Evolutionary conservation across 2,329 filamentous ascomycete genomes (phyloP), one percentile per base, ranked within the genome.

Genomic region (Penicillium janthinellum): DNA sequence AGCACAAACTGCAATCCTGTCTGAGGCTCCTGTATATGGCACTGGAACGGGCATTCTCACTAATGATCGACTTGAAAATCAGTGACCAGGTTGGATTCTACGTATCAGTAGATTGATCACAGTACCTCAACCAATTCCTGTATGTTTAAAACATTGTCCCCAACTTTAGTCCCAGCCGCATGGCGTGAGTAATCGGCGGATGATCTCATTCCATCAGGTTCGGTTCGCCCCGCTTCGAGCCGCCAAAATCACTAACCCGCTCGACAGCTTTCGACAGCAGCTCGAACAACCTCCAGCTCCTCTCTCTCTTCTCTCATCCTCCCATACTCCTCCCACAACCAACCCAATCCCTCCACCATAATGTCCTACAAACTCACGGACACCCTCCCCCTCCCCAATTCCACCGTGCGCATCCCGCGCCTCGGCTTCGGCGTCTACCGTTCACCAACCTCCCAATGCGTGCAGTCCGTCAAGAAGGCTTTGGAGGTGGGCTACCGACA

Each of bases 401-500:
- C 80, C 53, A 66, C 73, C 37, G 74, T 81, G 64, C 77, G 77
- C 56, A 88, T 91, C 17, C 89, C 90, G 25, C 82, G 81, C 31
- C 81, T 92, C 10, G 89, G 89, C 12, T 90, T 91, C 68, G 89
- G 89, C 52, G 88, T 91, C 60, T 92, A 89, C 76, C 83, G 82
- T 60, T 86, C 87, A 5, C 80, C 80, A 2, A 71, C 79, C 39
- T 71, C 82, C 44, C 78, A 80, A 62, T 90, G 87, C 72, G 78
- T 82, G 10, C 71, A 81, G 37, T 88, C 88, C 1, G 86, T 84
- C 64, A 76, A 85, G 3, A 79, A 79, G 47, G 89, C 88, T 0
- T 66, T 84, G 28, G 73, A 82, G 57, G 71, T 73, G 0, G 83
- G 83, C 15, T 84, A 84, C 71, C 73, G 81, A 17, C 82, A 84